These are phyloP conservation scores for Dioscorea zingiberensis DNA, from an alignment of 106 monocot species.

Conservation along the genomic window DNA sequence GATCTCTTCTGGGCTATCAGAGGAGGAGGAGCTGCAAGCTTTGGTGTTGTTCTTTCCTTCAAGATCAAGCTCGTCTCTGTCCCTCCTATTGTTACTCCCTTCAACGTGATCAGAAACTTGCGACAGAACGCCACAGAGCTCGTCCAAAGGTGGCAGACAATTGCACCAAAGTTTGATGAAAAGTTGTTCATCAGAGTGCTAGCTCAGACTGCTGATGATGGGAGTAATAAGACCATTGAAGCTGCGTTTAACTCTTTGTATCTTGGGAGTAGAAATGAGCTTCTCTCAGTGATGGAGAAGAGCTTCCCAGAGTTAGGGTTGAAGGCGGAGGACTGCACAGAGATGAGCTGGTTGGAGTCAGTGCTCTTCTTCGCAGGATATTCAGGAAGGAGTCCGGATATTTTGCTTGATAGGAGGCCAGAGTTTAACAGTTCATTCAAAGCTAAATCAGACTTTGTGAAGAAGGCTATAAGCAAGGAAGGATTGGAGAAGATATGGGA, in stretches of 20 bases:
- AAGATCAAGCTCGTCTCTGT: conserved; percentile 1
- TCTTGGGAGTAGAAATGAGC: conserved; percentile 17
- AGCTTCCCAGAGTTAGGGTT: conserved; percentile 36
- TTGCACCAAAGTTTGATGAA: conserved; percentile 6
- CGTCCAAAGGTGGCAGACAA: conserved; percentile 9
- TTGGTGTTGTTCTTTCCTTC: conserved; percentile 7
- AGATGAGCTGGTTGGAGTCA: conserved; percentile 37
- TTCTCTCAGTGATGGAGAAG: conserved; percentile 15
- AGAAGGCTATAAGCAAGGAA: not conserved
- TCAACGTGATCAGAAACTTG: not conserved
- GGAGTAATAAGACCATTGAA: conserved; percentile 19
- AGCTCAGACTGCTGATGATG: not conserved
- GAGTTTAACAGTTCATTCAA: conserved; percentile 8
- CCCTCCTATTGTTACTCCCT: conserved; percentile 1
- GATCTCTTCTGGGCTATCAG: conserved; percentile 23
- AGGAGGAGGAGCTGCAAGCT: conserved; percentile 8
- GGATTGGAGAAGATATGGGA: conserved; percentile 12
- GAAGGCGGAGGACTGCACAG: conserved; percentile 16
- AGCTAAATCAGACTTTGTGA: conserved; percentile 18
- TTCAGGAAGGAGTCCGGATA: not conserved
- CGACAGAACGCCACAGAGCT: conserved; percentile 11
- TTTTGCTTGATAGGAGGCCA: not conserved
- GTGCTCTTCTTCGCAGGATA: conserved; percentile 7
- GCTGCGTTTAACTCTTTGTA: conserved; percentile 20
- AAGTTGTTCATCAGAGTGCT: conserved; percentile 8